A percentile compares a stretch with the other conserved stretches of the same genome.
phyloP scores from a whole-genome alignment of 2,329 filamentous ascomycete species.

The Ophiostoma pallidulum region DNA sequence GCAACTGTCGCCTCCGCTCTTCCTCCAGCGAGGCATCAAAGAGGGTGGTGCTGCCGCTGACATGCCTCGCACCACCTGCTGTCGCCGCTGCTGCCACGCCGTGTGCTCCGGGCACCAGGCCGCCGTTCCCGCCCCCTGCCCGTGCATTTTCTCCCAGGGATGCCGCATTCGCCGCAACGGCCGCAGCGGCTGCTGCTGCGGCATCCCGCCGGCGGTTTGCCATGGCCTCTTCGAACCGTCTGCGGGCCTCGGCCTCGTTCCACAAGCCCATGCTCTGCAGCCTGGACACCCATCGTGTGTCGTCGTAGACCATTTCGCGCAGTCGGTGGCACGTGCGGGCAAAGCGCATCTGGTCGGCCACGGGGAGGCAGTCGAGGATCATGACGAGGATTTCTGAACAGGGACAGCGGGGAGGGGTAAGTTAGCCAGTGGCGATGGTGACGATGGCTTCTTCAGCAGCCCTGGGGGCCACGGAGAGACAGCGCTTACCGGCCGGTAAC shows the following conservation, averaged over 20 bases:
- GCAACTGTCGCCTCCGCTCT: slow-evolving; percentile 30
- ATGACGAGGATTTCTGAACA: slow-evolving; percentile 69
- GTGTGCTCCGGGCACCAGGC: not conserved
- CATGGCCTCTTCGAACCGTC: slow-evolving; percentile 65
- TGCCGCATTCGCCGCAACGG: slow-evolving; percentile 18
- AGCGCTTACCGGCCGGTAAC: slow-evolving; percentile 66
- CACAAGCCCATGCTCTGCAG: slow-evolving; percentile 82
- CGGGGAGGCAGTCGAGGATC: slow-evolving; percentile 81
- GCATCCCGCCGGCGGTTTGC: slow-evolving; percentile 49
- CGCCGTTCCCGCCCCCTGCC: slow-evolving; percentile 17
- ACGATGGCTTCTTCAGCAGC: too few relatives aligned
- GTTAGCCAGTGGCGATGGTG: not conserved
- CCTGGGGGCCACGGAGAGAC: not conserved
- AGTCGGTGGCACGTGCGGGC: slow-evolving; percentile 77
- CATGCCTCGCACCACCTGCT: slow-evolving; percentile 15
- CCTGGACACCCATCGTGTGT: slow-evolving; percentile 85
- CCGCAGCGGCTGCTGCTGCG: slow-evolving; percentile 26
- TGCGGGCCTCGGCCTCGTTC: slow-evolving; percentile 80
- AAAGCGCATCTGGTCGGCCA: slow-evolving; percentile 75
- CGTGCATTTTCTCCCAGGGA: not conserved
- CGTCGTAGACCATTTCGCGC: slow-evolving; percentile 98
- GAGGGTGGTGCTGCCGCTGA: slow-evolving; percentile 44
- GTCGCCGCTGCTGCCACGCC: slow-evolving; percentile 13
- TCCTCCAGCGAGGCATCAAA: slow-evolving; percentile 68
- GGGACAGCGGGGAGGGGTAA: not conserved